Conservation (phyloP, 2,329 filamentous ascomycete species). For the Coniochaeta pulveracea region DNA sequence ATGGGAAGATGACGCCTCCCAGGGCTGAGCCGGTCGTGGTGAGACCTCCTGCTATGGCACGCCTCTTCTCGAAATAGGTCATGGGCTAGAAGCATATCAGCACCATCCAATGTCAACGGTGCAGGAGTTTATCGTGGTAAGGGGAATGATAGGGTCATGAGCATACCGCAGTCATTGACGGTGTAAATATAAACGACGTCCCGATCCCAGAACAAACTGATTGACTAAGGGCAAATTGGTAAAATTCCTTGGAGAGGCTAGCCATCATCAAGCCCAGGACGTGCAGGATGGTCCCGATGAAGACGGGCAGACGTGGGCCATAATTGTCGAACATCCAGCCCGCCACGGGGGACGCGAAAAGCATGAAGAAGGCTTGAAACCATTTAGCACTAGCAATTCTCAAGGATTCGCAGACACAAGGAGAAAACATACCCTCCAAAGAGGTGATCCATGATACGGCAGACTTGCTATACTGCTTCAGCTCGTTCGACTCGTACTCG, state of each 20-base stretch:
- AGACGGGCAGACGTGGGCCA: constrained; percentile 39
- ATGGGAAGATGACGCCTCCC: constrained; percentile 9
- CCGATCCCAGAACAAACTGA: constrained; percentile 13
- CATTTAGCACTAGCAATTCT: no score
- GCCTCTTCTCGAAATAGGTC: constrained; percentile 4
- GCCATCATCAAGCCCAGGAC: constrained; percentile 50
- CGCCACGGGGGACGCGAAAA: constrained; percentile 28
- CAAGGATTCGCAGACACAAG: no score
- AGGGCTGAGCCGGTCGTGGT: constrained; percentile 6
- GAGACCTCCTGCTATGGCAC: constrained; percentile 7
- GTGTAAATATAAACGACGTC: background rate
- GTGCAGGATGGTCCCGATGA: constrained; percentile 36
- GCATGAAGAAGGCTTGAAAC: constrained; percentile 13
- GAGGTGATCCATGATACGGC: constrained; percentile 39
- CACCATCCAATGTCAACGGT: no score
- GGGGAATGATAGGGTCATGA: constrained; percentile 11
- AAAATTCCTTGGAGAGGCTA: constrained; percentile 24
- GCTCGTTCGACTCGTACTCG: constrained; percentile 31
- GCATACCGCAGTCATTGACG: constrained; percentile 15
- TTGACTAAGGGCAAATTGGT: constrained; percentile 18
- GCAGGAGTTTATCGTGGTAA: constrained; percentile 3
- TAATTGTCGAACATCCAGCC: constrained; percentile 41
- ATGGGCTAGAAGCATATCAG: constrained; percentile 9
- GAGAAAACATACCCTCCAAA: constrained; percentile 17
- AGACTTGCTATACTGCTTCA: constrained; percentile 29